Evolutionary conservation across 2,329 filamentous ascomycete species (phyloP), one percentile per base, ranked within the genome.

Genomic region (Coniochaeta hoffmannii): DNA sequence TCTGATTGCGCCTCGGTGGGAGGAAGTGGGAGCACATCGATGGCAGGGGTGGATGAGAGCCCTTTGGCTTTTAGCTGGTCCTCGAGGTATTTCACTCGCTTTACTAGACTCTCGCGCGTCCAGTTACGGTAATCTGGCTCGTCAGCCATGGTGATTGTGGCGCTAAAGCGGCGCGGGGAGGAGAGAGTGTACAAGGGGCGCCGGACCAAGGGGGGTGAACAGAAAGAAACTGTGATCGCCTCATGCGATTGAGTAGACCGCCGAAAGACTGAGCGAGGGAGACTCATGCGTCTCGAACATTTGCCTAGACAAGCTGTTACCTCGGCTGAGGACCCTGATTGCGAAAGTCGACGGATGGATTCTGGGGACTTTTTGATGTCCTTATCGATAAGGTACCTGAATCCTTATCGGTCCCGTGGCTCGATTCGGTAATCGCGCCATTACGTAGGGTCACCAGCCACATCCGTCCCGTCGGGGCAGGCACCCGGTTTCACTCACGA

Each of bases 81-180:
- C 68, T 95, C 90, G 7, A 94, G 76, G 53, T 81, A 74, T 15
- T 76, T 79, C 49, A 95, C 83, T 38, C 87, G 80, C 60, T 81
- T 73, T 44, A 94, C 80, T 35, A 94, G 81, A 46, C 82, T 82
- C 36, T 83, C 77, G 59, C 82, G 84, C 54, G 80, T 85, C 88
- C 87, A 92, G 60, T 75, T 77, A 38, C 76, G 76, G 71, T 92
- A 92, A 55, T 66, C 60, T 22, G 59, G n/a, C 24, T 22, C 52
- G 28, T 54, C 26, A 30, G 56, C 36, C 53, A 55, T 60, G 55
- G 62, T 66, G 58, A 46, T 41, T 61, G 65, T 61, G 50, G 19
- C 34, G 32, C 50, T 53, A 32, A 53, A 53, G 50, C 17, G 14
- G 12, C 50, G 31, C 19, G 24, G 24, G 17, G 17, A 15, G 12